Percentiles rank a stretch among this genome's conserved stretches.
Conservation (phyloP, 2,329 filamentous ascomycete genomes). For the Phaeosphaeria sp. region DNA sequence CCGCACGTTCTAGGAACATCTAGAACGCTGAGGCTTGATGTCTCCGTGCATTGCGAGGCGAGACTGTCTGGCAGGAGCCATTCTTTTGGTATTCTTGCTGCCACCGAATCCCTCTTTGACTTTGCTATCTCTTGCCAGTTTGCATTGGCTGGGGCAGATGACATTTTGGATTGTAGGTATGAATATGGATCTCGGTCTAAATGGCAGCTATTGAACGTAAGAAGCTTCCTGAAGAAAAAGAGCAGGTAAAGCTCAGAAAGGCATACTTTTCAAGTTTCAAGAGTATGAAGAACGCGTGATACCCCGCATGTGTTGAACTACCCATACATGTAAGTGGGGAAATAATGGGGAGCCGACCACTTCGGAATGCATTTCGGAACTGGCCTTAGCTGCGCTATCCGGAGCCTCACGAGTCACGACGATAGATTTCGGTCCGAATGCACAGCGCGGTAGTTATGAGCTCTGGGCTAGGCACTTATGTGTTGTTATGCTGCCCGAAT, state of each 20-base stretch:
- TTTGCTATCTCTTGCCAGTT: slow-evolving; percentile 41
- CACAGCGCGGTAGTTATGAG: background rate
- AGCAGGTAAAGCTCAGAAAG: background rate
- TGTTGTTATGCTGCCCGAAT: too few relatives aligned
- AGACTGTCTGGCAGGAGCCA: slow-evolving; percentile 39
- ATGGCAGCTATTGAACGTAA: background rate
- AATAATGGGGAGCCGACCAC: background rate
- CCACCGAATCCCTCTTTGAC: slow-evolving; percentile 35
- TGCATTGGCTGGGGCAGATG: slow-evolving; percentile 14
- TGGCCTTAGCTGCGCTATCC: background rate
- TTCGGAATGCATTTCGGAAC: slow-evolving; percentile 1
- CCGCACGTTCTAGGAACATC: slow-evolving; percentile 39
- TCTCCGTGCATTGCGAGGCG: slow-evolving; percentile 22
- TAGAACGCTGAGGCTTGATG: slow-evolving; percentile 33
- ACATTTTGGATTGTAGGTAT: slow-evolving; percentile 8
- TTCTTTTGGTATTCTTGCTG: slow-evolving; percentile 38
- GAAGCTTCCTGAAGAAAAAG: background rate
- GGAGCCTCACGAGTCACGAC: too few relatives aligned
- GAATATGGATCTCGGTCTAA: background rate
- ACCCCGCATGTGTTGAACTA: background rate
- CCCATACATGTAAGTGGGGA: background rate
- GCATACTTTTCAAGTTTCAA: background rate
- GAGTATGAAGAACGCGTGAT: background rate
- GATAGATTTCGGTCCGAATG: background rate
- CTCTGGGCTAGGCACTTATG: too few relatives aligned